A percentile compares a stretch with the other conserved stretches of the same genome.
phyloP scores from a whole-genome alignment of 257 asterid species.

The Penstemon barbatus region DNA sequence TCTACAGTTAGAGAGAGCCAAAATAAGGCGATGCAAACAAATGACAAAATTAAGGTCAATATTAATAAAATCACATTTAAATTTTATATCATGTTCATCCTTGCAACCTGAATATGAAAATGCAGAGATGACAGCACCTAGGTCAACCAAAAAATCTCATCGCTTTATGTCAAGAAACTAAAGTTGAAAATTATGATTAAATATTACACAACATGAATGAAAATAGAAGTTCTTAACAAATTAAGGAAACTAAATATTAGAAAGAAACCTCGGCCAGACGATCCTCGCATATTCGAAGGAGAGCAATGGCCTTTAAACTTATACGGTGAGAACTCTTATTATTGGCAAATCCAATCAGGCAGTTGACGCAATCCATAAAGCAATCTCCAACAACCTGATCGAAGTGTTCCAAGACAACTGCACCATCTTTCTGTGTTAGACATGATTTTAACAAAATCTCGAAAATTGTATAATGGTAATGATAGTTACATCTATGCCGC shows the following conservation, averaged over 20 bases:
- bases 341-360: slow-evolving; percentile 98
- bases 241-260: slow-evolving; percentile 20
- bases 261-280: slow-evolving; percentile 96
- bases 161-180: slow-evolving; percentile 20
- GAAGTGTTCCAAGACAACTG: slow-evolving; percentile 98
- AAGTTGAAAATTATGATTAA: slow-evolving; percentile 18
- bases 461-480: slow-evolving; percentile 1
- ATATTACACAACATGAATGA: slow-evolving; percentile 11
- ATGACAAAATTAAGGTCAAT: not conserved
- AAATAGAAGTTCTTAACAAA: not conserved
- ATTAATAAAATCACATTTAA: slow-evolving; percentile 7
- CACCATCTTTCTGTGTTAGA: slow-evolving; percentile 45
- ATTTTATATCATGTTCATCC: slow-evolving; percentile 1
- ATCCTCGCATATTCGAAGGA: slow-evolving; percentile 99
- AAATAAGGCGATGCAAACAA: not conserved
- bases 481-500: too few relatives aligned
- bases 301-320: slow-evolving; percentile 99
- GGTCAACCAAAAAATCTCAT: not conserved
- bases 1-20: not conserved
- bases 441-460: slow-evolving; percentile 21
- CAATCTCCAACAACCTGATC: slow-evolving; percentile 99
- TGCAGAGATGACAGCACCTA: slow-evolving; percentile 13
- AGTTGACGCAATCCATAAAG: slow-evolving; percentile 99
- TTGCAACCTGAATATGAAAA: slow-evolving; percentile 10
- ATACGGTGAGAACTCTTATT: slow-evolving; percentile 85